These are phyloP conservation scores for Diaporthe velutina DNA, from an alignment of 2,329 filamentous ascomycete species.

Conservation along the genomic window DNA sequence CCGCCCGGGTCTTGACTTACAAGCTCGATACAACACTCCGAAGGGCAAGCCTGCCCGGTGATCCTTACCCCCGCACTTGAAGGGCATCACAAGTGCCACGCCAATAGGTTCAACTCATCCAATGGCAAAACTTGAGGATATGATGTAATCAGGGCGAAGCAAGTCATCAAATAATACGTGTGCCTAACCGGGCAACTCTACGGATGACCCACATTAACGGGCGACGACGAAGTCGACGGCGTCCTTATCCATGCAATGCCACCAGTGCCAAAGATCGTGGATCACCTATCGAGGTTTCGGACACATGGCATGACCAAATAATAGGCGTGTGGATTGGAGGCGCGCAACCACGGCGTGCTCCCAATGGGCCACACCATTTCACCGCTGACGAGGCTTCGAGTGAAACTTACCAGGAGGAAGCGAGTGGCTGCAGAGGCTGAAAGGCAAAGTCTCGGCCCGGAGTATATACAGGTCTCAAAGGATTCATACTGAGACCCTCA, in stretches of 20 bases:
- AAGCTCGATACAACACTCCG: neutral
- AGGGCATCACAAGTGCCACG: neutral
- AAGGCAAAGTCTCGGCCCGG: neutral
- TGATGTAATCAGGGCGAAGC: neutral
- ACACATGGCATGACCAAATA: no score
- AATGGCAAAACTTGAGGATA: neutral
- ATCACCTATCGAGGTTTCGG: no score
- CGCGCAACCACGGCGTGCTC: neutral
- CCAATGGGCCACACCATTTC: neutral
- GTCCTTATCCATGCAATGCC: no score
- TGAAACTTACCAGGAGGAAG: neutral
- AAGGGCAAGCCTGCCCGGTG: neutral
- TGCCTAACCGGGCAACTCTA: neutral
- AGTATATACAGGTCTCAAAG: neutral
- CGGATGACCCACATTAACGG: neutral
- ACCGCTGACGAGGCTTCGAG: neutral
- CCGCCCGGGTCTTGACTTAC: neutral
- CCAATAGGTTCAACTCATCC: neutral
- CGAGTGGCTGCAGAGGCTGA: neutral
- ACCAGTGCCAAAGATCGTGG: neutral
- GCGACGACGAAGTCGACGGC: neutral
- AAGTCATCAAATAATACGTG: neutral
- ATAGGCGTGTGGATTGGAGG: neutral
- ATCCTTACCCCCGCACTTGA: neutral
- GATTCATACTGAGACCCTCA: neutral